phyloP scores from a whole-genome alignment of 1,284 basidiomycete species.

The Athelia psychrophila region DNA sequence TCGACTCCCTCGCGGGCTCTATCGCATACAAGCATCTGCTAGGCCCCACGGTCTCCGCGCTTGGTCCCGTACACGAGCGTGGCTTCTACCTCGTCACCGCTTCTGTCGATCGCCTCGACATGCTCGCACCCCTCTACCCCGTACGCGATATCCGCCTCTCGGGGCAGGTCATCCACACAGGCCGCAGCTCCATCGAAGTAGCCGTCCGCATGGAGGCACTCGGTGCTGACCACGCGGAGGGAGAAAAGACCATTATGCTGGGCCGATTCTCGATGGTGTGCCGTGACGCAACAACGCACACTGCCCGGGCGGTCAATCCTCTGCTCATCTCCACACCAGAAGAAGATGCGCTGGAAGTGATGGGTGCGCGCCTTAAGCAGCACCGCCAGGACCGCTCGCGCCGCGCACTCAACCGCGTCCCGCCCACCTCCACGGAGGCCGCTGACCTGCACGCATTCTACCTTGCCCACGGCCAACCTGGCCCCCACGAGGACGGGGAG shows the following conservation, averaged over 20 bases:
- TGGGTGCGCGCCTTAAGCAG: conserved; percentile 53
- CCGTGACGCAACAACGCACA: conserved; percentile 65
- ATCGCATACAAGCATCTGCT: conserved; percentile 83
- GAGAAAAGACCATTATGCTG: conserved; percentile 50
- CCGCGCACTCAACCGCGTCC: conserved; percentile 65
- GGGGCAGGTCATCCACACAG: conserved; percentile 80
- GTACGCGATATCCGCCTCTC: conserved; percentile 68
- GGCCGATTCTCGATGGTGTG: conserved; percentile 84
- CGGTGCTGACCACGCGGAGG: conserved; percentile 40
- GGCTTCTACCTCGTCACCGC: conserved; percentile 84
- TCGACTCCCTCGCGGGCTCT: conserved; percentile 81
- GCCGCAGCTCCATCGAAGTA: conserved; percentile 77
- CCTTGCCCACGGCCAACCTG: conserved; percentile 48
- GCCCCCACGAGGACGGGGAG: conserved; percentile 27
- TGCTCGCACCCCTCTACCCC: conserved; percentile 56
- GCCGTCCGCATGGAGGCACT: conserved; percentile 79
- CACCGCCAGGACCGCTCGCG: conserved; percentile 47
- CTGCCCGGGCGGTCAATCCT: conserved; percentile 64
- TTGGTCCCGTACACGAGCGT: conserved; percentile 52
- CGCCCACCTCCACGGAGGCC: conserved; percentile 69
- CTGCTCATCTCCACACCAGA: conserved; percentile 59
- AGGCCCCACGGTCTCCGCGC: conserved; percentile 51
- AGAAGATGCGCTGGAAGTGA: conserved; percentile 58
- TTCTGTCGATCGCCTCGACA: conserved; percentile 75
- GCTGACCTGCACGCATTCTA: conserved; percentile 66